Conservation (phyloP, 331 rosid genomes). For the Erythrophleum ivorense region DNA sequence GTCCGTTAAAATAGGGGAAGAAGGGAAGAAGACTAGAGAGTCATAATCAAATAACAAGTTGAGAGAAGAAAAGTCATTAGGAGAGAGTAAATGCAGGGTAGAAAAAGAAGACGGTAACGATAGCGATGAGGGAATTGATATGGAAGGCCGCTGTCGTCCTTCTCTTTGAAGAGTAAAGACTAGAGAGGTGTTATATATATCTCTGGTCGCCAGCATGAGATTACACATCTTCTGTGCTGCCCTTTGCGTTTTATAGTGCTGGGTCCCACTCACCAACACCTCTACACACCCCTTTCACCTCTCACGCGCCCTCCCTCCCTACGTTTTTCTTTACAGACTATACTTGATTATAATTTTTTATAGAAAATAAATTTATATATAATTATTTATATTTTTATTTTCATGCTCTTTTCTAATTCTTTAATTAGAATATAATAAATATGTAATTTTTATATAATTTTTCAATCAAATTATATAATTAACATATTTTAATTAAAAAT, state of each 20-base stretch:
- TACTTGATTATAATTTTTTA: too few species aligned
- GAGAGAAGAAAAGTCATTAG: neutral
- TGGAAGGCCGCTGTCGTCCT: slow-evolving; percentile 10
- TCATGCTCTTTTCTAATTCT: too few species aligned
- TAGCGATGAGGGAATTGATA: neutral
- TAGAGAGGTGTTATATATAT: neutral
- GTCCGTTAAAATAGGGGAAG: neutral
- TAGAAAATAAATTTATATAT: too few species aligned
- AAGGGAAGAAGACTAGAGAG: neutral
- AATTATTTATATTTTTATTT: too few species aligned
- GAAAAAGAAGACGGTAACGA: neutral
- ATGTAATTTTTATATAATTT: too few species aligned
- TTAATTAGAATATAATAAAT: too few species aligned
- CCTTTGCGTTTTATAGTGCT: neutral
- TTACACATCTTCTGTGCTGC: neutral
- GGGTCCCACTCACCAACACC: slow-evolving; percentile 15
- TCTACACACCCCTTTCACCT: too few species aligned
- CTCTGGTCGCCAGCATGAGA: neutral
- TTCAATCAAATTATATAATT: too few species aligned
- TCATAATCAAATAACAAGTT: neutral
- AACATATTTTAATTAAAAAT: too few species aligned
- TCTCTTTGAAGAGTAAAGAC: neutral
- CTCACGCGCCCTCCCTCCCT: neutral
- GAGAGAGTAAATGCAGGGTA: neutral
- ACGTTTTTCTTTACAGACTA: too few species aligned